Evolutionary conservation across 2,329 filamentous ascomycete genomes (phyloP), one percentile per base, ranked within the genome.

Genomic region (Pyricularia sp.): DNA sequence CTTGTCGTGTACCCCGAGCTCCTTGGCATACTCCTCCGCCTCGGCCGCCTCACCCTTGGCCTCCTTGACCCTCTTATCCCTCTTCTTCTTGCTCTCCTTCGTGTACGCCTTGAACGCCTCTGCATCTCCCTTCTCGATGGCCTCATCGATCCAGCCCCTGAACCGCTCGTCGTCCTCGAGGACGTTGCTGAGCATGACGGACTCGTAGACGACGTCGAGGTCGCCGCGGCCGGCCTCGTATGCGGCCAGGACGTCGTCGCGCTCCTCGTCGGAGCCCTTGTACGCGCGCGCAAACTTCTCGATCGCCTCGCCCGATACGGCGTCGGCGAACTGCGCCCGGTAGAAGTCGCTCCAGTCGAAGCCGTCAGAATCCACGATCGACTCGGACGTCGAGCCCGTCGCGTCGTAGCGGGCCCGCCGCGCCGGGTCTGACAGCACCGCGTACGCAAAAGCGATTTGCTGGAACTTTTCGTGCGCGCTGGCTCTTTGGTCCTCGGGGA

Each of bases 261-360:
- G 87, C 81, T 99, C 95, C 78, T 98, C 93, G 2, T 92, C 91
- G 0, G 92, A 94, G 23, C 88, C 87, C 80, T 94, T 93, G 83
- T 98, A 99, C 72, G 90, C 84, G 33, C 84, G 81, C 70, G 91
- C 87, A 75, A 98, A 92, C 69, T 88, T 86, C 69, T 90, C 85
- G 73, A 99, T 94, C 4, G 88, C 87, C 70, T 92, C 88, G 3
- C 84, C 81, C 23, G 88, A 93, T 67, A 99, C 84, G 30, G 92
- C 85, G 69, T 94, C 90, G 66, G 86, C 87, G 78, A 90, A 97
- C 74, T 97, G 93, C 72, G 90, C 88, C 68, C 89, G 88, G 83
- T 96, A 99, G 82, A 93, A 99, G 65, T 92, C 90, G 68, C 87
- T 84, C 95, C 95, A 99, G 82, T 92, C 87, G 81, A 98, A 99